These are phyloP conservation scores for Penicillium sp. DNA, from an alignment of 2,329 filamentous ascomycete species.

Conservation along the genomic window DNA sequence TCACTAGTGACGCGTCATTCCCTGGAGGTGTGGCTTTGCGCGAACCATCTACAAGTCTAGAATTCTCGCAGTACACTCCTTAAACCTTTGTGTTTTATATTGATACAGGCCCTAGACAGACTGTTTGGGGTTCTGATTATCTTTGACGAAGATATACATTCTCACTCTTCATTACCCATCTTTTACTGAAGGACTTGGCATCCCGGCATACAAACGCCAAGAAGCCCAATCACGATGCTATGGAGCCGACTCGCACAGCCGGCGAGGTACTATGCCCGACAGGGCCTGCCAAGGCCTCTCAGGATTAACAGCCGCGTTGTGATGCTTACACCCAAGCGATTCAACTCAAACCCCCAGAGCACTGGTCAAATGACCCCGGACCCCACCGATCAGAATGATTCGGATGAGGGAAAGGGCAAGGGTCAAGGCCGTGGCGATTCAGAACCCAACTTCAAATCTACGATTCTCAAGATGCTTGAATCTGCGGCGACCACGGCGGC, in stretches of 20 bases:
- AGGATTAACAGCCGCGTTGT: constrained; percentile 11
- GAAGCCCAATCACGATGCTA: constrained; percentile 21
- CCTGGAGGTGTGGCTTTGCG: constrained; percentile 18
- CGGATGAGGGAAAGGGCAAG: constrained; percentile 27
- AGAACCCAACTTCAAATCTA: constrained; percentile 39
- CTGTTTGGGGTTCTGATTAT: neutral
- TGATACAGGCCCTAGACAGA: neutral
- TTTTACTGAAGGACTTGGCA: constrained; percentile 5
- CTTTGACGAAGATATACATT: neutral
- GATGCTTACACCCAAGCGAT: constrained; percentile 22
- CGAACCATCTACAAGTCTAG: neutral
- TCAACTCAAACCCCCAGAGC: constrained; percentile 25
- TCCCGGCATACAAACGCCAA: neutral
- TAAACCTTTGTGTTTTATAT: constrained; percentile 9
- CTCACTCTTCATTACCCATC: neutral
- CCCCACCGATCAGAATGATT: constrained; percentile 32
- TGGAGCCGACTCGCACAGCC: constrained; percentile 30
- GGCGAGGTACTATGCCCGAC: constrained; percentile 19
- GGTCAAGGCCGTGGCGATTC: constrained; percentile 26
- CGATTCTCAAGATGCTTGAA: constrained; percentile 66
- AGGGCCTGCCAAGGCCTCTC: constrained; percentile 18
- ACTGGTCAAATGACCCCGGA: constrained; percentile 27
- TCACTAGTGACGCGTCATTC: constrained; percentile 12
- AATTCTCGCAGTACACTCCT: constrained; percentile 5
- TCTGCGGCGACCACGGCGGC: constrained; percentile 73